phyloP scores from a whole-genome alignment of 345 rosid species.

The Punica granatum region DNA sequence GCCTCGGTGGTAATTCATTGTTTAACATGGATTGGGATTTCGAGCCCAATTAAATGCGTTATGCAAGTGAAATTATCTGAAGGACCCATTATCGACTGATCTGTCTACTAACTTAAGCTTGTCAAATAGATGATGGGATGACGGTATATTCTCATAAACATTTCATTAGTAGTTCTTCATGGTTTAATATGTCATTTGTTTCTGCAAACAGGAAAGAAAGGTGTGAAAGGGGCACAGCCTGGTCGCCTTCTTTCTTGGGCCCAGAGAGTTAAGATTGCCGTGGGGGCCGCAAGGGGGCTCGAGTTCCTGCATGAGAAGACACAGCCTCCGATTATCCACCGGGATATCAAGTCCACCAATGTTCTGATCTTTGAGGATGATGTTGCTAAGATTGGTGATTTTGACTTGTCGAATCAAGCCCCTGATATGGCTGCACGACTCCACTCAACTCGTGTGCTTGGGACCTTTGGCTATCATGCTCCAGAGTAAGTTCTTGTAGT shows the following conservation, averaged over 20 bases:
- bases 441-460: conserved; percentile 11
- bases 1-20: background rate
- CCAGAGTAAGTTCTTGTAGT: conserved; percentile 5
- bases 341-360: conserved; percentile 10
- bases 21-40: background rate
- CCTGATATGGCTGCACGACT: conserved; percentile 11
- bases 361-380: conserved; percentile 9
- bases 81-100: background rate
- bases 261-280: conserved; percentile 16
- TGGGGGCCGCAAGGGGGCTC: conserved; percentile 13
- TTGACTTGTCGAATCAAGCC: conserved; percentile 12
- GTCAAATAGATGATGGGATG: background rate
- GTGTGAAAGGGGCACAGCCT: conserved; percentile 10
- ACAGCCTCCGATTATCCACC: conserved; percentile 3
- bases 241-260: conserved; percentile 12
- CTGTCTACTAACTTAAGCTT: background rate
- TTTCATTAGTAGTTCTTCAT: background rate
- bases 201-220: conserved; percentile 5
- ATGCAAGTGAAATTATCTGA: background rate
- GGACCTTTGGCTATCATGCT: conserved; percentile 17
- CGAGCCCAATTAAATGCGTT: background rate
- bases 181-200: background rate
- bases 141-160: background rate
- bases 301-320: conserved; percentile 10
- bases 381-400: conserved; percentile 6